phyloP scores from a whole-genome alignment of 2,329 filamentous ascomycete genomes.

The Talaromyces sp. region DNA sequence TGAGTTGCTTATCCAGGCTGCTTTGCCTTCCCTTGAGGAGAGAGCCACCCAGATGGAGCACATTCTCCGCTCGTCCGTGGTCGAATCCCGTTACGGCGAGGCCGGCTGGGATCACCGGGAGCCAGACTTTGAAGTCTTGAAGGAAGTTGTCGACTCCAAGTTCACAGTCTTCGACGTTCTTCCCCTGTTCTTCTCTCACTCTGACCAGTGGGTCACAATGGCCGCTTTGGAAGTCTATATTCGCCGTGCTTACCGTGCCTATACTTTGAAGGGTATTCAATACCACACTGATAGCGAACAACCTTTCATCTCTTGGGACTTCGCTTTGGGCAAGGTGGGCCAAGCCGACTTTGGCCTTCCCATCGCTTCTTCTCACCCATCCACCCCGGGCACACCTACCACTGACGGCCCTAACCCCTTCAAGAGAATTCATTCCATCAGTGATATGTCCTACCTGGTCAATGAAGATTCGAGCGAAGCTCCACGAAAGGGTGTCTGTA shows the following conservation, averaged over 20 bases:
- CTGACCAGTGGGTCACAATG: constrained; percentile 89
- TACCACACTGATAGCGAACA: constrained; percentile 71
- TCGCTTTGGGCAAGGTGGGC: constrained; percentile 87
- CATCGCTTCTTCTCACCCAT: constrained; percentile 70
- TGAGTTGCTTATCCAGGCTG: constrained; percentile 95
- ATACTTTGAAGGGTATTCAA: constrained; percentile 81
- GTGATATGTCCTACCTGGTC: constrained; percentile 87
- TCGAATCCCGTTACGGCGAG: constrained; percentile 96
- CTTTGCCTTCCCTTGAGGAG: constrained; percentile 92
- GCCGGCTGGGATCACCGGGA: constrained; percentile 95
- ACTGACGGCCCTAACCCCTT: constrained; percentile 60
- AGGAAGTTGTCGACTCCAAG: constrained; percentile 97
- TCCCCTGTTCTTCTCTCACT: constrained; percentile 89
- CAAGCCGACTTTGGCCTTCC: constrained; percentile 85
- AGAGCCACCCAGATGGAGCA: constrained; percentile 96
- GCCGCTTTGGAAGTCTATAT: constrained; percentile 95
- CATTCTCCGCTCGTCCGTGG: constrained; percentile 89
- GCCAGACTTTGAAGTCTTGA: constrained; percentile 83
- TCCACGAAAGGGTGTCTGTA: constrained; percentile 85
- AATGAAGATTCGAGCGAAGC: constrained; percentile 68
- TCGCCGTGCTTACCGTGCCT: constrained; percentile 93
- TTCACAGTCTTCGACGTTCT: constrained; percentile 98
- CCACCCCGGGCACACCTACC: constrained; percentile 73
- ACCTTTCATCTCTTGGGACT: constrained; percentile 90
- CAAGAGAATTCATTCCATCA: constrained; percentile 88